Evolutionary conservation across 345 rosid genomes (phyloP), one percentile per base, ranked within the genome.

Genomic region (Gossypium sturtianum): DNA sequence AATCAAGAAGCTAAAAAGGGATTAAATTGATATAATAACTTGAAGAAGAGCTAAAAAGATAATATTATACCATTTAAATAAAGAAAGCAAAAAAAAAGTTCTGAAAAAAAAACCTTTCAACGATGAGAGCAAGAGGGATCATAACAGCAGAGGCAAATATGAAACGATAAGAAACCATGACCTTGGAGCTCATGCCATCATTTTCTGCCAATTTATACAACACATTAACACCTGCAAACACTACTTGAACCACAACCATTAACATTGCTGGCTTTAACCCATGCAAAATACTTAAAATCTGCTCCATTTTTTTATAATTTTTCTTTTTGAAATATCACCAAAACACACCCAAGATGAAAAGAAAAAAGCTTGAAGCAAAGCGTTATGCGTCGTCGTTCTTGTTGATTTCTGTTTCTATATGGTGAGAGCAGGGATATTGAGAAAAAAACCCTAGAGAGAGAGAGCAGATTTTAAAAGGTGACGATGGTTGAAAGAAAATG

Each of bases 121-220:
- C 66, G 62, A 86, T 13, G 65, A 84, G 68, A 43, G 86, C 82
- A 16, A 84, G 22, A 2, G 83, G 86, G 74, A 80, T 49, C 68
- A 80, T 78, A 56, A 76, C 56, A 53, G 77, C 68, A 3, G 85
- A 59, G 52, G 83, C 87, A 4, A 84, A 79, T 8, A 76, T 44
- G 58, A 79, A 79, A 29, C 89, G 76, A 69, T 84, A 86, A 7
- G 87, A 82, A 15, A 78, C 77, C 10, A 86, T 58, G 13, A 84
- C 63, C 19, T 83, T 82, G 41, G 73, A 72, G 17, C 74, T 74
- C 84, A 83, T 82, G 41, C 87, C 86, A 75, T 79, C 83, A 15
- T 52, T 78, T 13, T 72, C 41, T 2, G 79, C 81, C 54, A 84
- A 74, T 70, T 84, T 84, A 63, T 80, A 83, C 49, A 86, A 60